Base-by-base conservation (phyloP, 306 rosid species). In the Argentina anserina region DNA sequence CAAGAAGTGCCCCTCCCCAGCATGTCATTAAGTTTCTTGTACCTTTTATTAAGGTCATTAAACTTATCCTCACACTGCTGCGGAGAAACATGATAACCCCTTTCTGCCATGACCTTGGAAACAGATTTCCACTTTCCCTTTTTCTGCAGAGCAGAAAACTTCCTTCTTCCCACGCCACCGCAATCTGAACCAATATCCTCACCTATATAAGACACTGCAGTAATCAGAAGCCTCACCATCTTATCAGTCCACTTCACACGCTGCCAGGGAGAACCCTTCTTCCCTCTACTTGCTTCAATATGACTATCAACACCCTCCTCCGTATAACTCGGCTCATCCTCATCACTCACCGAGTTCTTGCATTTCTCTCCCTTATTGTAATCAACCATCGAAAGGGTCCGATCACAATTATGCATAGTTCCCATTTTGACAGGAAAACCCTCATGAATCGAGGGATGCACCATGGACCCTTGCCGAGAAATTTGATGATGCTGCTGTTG, bases 31-130 rank as follows among this genome's bases (percentile, higher is more conserved):
- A 93, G 97, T 69, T 83, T 84, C 82, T 93, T 90, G 67, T 93
- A 93, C 80, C 98, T 83, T 78, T 93, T 93, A 76, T 89, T 93
- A 52, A 93, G 97, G 79, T 93, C 98, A 67, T 93, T 93, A 76
- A 93, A 90, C 58, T 93, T 93, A 84, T 90, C 98, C 89, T 93
- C 98, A 69, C 98, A 93, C 69, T 93, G 97, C 85, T 90, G 98
- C 11, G 98, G 98, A 5, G 98, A 93, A 74, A 90, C 98, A 76
- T 79, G 90, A 76, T 66, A 82, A 66, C 90, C 87, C 81, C 98
- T 93, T 84, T 93, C 92, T 63, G 92, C 96, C 93, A 93, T 90
- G 72, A 86, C 97, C 88, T 87, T 93, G 59, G 98, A 93, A 63
- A 93, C 79, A 53, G 87, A 89, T 82, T 89, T 93, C 98, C 97